Evolutionary conservation across 2,329 filamentous ascomycete genomes (phyloP), one percentile per base, ranked within the genome.

Genomic region (Cercospora sp.): DNA sequence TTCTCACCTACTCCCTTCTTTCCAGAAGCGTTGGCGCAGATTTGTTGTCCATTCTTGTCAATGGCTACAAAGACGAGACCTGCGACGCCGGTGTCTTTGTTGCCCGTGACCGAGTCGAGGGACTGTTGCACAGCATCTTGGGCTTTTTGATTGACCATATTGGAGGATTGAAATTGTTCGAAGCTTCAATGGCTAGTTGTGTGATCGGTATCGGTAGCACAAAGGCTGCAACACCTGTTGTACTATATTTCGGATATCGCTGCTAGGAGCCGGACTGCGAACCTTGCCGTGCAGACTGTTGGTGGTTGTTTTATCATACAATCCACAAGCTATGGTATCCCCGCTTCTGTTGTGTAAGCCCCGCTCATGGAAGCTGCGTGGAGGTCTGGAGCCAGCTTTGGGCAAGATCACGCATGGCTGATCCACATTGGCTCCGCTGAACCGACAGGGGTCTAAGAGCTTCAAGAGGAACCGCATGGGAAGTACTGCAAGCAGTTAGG

Each of bases 51-150:
- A 60, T 79, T 76, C 65, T 80, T 81, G 76, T 83, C 81, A 12
- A 84, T 75, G 6, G 82, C 81, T 21, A 80, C 74, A 70, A 83
- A 83, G 32, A 83, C 81, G 2, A 83, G 70, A 12, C 82, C 82
- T 1, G 82, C 77, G 5, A 82, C 72, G 18, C 81, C 76, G 3
- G 73, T 75, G 1, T 69, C 69, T 45, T 72, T 70, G 69, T 77
- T 73, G 59, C 72, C 66, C 1, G 77, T 78, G 10, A 76, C 75
- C 21, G 72, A 72, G 69, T 78, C 76, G 8, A 83, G 76, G 7
- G 79, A 76, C 61, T 76, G 73, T 66, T 82, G 79, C 16, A 83
- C 78, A 5, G 77, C 73, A 59, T 76, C 71, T 69, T 78, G 76
- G 2, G 74, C 75, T 65, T 77, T 74, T 66, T 74, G 70, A 53